These are phyloP conservation scores for Aphanomyces astaci DNA, from an alignment of 352 stramenopile species.

Conservation along the genomic window DNA sequence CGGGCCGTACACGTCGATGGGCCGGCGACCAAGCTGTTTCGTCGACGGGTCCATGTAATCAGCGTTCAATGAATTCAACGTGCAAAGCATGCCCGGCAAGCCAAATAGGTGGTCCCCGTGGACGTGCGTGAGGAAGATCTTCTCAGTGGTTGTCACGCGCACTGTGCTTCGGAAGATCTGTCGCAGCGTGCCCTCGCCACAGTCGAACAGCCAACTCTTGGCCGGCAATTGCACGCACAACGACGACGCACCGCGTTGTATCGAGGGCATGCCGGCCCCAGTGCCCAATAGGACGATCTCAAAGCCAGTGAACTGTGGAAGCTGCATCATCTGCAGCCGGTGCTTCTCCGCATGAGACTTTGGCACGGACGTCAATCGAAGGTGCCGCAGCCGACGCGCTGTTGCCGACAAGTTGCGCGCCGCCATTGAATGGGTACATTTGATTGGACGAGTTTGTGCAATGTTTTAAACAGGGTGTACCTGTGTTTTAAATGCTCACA, in stretches of 20 bases:
- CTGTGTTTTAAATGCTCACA: too few species aligned
- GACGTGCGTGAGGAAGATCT: slow-evolving; percentile 82
- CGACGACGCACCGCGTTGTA: slow-evolving; percentile 3
- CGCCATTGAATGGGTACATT: not conserved
- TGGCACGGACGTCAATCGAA: slow-evolving; percentile 16
- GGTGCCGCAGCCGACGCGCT: not conserved
- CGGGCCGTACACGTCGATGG: slow-evolving; percentile 71
- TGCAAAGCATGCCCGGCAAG: slow-evolving; percentile 72
- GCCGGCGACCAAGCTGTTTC: slow-evolving; percentile 34
- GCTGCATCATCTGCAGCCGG: not conserved
- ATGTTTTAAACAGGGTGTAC: too few species aligned
- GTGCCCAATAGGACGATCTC: slow-evolving; percentile 79
- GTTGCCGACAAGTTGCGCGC: not conserved
- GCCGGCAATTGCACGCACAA: slow-evolving; percentile 16
- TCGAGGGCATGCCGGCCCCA: slow-evolving; percentile 60
- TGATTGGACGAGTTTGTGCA: too few species aligned
- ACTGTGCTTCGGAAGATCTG: slow-evolving; percentile 77
- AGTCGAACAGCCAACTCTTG: slow-evolving; percentile 85
- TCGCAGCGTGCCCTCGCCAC: slow-evolving; percentile 64
- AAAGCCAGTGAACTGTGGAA: slow-evolving; percentile 64
- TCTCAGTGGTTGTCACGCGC: slow-evolving; percentile 60
- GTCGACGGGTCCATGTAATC: slow-evolving; percentile 50
- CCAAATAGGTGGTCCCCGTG: slow-evolving; percentile 84
- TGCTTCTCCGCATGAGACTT: slow-evolving; percentile 16
- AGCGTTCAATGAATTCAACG: slow-evolving; percentile 69